Evolutionary conservation across 1,284 basidiomycete genomes (phyloP).

Genomic region (Pseudozyma pruni): DNA sequence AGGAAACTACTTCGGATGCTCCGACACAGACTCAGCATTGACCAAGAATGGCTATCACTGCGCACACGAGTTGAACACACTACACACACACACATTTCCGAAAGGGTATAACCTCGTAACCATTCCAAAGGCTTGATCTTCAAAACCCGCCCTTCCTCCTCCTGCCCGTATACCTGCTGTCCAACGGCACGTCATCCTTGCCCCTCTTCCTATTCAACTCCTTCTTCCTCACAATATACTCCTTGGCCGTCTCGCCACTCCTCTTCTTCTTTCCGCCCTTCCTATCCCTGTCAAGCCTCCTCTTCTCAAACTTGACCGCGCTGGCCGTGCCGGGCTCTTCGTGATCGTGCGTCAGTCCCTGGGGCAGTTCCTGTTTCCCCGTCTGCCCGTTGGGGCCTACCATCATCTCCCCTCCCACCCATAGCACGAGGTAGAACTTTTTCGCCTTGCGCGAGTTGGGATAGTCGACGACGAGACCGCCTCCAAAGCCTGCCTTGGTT

Average conservation of each 20-base stretch:
- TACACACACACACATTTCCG: too few relatives aligned
- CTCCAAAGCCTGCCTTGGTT: constrained; percentile 94
- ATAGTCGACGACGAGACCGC: constrained; percentile 90
- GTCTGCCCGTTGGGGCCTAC: constrained; percentile 66
- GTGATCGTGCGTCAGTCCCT: constrained; percentile 54
- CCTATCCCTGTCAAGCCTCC: constrained; percentile 29
- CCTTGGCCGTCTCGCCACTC: constrained; percentile 69
- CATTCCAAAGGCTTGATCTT: neutral
- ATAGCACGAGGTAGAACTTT: constrained; percentile 68
- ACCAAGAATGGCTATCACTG: too few relatives aligned
- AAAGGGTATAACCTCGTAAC: constrained; percentile 4
- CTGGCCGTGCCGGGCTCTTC: constrained; percentile 36
- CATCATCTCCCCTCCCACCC: constrained; percentile 68
- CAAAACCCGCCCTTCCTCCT: constrained; percentile 42
- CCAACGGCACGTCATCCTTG: constrained; percentile 69
- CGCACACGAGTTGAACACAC: too few relatives aligned
- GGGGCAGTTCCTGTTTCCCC: constrained; percentile 53
- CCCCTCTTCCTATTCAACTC: constrained; percentile 72
- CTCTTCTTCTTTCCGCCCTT: constrained; percentile 71
- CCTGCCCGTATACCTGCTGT: constrained; percentile 62
- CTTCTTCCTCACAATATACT: constrained; percentile 74
- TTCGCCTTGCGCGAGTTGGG: constrained; percentile 68
- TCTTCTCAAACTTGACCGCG: constrained; percentile 48
- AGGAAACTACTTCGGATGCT: too few relatives aligned
- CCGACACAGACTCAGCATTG: too few relatives aligned